Percentiles rank a stretch among this genome's conserved stretches.
phyloP scores from a whole-genome alignment of 169 alveolate genomes.

The Plasmodium relictum region DNA sequence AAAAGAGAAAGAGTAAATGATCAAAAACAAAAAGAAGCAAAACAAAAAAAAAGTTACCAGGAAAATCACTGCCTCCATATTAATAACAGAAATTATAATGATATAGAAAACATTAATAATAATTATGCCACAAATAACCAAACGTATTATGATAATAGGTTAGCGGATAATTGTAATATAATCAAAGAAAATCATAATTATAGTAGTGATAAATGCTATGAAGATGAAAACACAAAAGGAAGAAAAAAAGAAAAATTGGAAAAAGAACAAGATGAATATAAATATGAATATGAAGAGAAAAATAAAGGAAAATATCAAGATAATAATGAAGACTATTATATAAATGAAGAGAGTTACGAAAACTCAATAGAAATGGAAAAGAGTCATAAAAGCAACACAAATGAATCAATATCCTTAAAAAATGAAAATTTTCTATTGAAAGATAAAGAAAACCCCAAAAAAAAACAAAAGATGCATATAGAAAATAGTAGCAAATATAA shows the following conservation, averaged over 20 bases:
- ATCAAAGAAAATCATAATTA: slow-evolving; percentile 1
- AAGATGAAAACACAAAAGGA: slow-evolving; percentile 16
- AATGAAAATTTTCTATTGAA: slow-evolving; percentile 4
- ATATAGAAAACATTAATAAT: slow-evolving; percentile 5
- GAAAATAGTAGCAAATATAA: background rate
- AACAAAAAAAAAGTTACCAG: background rate
- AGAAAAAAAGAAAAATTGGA: slow-evolving; percentile 17
- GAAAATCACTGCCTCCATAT: background rate
- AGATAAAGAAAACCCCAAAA: slow-evolving; percentile 17
- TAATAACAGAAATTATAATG: background rate
- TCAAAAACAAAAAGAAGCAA: slow-evolving; percentile 37
- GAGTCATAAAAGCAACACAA: slow-evolving; percentile 3
- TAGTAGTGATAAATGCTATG: background rate
- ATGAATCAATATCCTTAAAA: slow-evolving; percentile 5
- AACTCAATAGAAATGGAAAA: slow-evolving; percentile 8
- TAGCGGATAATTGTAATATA: slow-evolving; percentile 14
- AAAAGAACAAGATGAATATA: slow-evolving; percentile 3
- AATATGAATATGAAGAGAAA: slow-evolving; percentile 3
- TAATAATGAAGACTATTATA: slow-evolving; percentile 16
- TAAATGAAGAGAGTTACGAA: slow-evolving; percentile 7
- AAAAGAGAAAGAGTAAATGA: background rate
- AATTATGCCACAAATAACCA: background rate
- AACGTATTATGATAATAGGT: slow-evolving; percentile 15
- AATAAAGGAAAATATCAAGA: slow-evolving; percentile 14
- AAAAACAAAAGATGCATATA: background rate